Evolutionary conservation across 139 green algal species (phyloP).

Genomic region (Coelastrella sp.): DNA sequence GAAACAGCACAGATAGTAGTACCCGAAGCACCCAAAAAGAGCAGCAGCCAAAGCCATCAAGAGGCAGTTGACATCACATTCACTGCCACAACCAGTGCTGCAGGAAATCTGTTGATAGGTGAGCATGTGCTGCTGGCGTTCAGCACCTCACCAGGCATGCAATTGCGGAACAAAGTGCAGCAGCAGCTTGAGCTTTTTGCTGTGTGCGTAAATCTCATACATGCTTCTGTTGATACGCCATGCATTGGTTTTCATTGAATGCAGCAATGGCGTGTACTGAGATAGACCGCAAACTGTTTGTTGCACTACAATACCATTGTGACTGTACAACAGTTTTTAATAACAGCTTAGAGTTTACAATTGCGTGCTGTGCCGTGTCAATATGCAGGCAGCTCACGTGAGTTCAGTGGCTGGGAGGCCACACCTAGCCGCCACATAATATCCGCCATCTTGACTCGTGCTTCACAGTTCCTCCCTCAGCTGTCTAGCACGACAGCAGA

Average conservation of each 20-base stretch:
- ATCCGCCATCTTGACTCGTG: slow-evolving; percentile 70
- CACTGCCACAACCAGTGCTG: slow-evolving; percentile 77
- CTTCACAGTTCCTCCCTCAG: slow-evolving; percentile 67
- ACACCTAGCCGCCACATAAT: slow-evolving; percentile 53
- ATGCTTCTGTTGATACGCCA: no score
- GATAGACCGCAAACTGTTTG: no score
- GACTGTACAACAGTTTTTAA: no score
- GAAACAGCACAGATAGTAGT: background rate
- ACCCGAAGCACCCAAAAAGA: slow-evolving; percentile 11
- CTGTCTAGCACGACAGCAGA: slow-evolving; percentile 44
- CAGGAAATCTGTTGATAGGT: slow-evolving; percentile 72
- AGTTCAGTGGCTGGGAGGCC: slow-evolving; percentile 69
- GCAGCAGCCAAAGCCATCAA: background rate
- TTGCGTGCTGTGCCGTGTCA: no score
- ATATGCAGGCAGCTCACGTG: slow-evolving; percentile 62
- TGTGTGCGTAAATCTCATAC: no score
- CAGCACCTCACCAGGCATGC: no score
- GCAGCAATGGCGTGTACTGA: no score
- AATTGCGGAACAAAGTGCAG: no score
- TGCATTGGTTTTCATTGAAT: no score
- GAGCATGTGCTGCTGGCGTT: background rate
- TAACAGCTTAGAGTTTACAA: no score
- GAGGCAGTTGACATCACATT: slow-evolving; percentile 77
- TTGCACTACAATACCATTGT: no score
- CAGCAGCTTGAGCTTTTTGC: no score